Evolutionary conservation across 306 rosid genomes (phyloP).

Genomic region (Urtica urens): DNA sequence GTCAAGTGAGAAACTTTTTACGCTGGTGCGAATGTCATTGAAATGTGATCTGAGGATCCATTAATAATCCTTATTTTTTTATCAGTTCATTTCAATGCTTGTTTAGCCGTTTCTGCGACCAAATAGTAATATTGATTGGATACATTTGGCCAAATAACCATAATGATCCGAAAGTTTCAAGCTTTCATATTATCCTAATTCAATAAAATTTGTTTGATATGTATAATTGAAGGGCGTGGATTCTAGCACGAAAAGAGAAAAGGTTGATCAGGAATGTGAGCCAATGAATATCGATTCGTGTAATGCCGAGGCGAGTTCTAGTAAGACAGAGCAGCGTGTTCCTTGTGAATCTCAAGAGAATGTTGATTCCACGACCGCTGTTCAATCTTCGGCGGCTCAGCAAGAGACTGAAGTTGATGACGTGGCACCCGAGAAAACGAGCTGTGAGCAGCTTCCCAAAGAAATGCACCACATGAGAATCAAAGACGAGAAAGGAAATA

Average conservation of each 20-base stretch:
- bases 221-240: constrained; percentile 50
- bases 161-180: not conserved
- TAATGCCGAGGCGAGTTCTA: constrained; percentile 23
- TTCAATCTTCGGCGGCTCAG: constrained; percentile 26
- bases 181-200: not conserved
- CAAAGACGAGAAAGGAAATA: constrained; percentile 45
- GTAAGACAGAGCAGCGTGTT: constrained; percentile 22
- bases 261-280: constrained; percentile 49
- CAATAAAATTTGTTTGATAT: not conserved
- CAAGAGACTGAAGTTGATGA: constrained; percentile 21
- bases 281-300: constrained; percentile 18
- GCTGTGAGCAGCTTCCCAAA: constrained; percentile 55
- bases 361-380: constrained; percentile 35
- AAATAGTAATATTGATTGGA: too few relatives aligned
- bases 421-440: constrained; percentile 34
- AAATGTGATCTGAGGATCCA: not conserved
- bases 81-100: too few relatives aligned
- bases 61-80: not conserved
- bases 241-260: constrained; percentile 45
- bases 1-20: not conserved
- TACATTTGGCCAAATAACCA: not conserved
- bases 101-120: too few relatives aligned
- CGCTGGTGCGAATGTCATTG: not conserved
- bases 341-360: constrained; percentile 27
- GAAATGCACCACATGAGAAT: constrained; percentile 67